Conservation (phyloP, 352 stramenopile genomes). For the Phytophthora foliorum region DNA sequence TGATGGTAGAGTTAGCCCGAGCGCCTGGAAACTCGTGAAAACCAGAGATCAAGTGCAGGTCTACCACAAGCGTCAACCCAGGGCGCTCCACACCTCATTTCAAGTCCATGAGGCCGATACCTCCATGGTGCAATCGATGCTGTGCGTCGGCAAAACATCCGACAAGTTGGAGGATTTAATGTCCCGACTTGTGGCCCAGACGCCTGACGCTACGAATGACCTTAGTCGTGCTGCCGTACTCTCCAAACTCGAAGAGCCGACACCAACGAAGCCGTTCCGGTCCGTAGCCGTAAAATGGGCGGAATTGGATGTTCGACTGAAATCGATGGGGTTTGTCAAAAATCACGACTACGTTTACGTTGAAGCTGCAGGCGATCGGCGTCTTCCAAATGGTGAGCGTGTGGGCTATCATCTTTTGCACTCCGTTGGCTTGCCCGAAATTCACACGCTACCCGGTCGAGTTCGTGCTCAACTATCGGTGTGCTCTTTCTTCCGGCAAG, state of each 20-base stretch:
- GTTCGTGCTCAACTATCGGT: constrained; percentile 46
- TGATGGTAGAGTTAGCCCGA: constrained; percentile 20
- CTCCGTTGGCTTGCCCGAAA: constrained; percentile 51
- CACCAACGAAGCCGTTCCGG: constrained; percentile 45
- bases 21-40: constrained; percentile 36
- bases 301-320: constrained; percentile 36
- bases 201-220: constrained; percentile 37
- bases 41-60: constrained; percentile 20
- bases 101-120: constrained; percentile 1
- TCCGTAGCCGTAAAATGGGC: constrained; percentile 41
- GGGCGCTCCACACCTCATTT: constrained; percentile 3
- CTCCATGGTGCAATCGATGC: constrained; percentile 13
- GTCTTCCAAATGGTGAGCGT: constrained; percentile 36
- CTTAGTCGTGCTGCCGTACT: constrained; percentile 44
- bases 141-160: constrained; percentile 33
- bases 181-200: constrained; percentile 24
- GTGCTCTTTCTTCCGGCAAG: constrained; percentile 48
- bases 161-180: constrained; percentile 49
- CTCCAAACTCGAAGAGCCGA: constrained; percentile 44
- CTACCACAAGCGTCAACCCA: constrained; percentile 27
- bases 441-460: constrained; percentile 14
- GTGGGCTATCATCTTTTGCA: constrained; percentile 63
- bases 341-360: constrained; percentile 58
- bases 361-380: constrained; percentile 44
- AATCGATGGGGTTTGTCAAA: constrained; percentile 39